Evolutionary conservation across 2,329 filamentous ascomycete species (phyloP), one percentile per base, ranked within the genome.

Genomic region (Alternaria sp.): DNA sequence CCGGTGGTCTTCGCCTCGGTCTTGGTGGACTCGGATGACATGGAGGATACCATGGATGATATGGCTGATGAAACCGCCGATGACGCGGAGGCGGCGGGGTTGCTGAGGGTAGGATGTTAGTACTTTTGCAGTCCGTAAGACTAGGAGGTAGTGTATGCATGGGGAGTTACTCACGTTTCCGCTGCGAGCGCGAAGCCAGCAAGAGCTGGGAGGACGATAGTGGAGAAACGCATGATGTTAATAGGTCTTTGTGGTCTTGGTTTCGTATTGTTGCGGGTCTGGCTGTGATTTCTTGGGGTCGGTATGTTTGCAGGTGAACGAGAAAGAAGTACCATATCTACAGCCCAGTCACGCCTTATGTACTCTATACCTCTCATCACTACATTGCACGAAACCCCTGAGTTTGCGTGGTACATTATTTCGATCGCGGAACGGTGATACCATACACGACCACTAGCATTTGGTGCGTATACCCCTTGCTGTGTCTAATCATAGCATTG

Each of bases 151-250:
- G 5, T 11, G 5, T 21, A 21, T 21, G 21, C n/a, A n/a, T n/a
- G n/a, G n/a, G n/a, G n/a, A n/a, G 13, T 36, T 36, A 15, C 56
- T 15, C 9, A 58, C 56, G 46, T 17, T 2, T 52, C 49, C 21
- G 23, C 46, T 13, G 56, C 46, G 6, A 58, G 4, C 1, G 26
- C 15, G 1, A 58, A n/a, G 6, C 59, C 51, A 11, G 59, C 44
- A 21, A 68, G 47, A 56, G 57, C 50, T 13, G 59, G 28, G 13
- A 62, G 21, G 17, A 60, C 15, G 28, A 66, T 9, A 11, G 32
- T 21, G 6, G 62, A 56, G 65, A 68, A 61, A 66, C 56, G 67
- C 65, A 68, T 69, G 10, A 5, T 21, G 21, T 21, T 4, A 4
- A 21, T 3, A 3, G 21, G 21, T 3, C 21, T 21, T 21, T 4